Conservation (phyloP, 2,329 filamentous ascomycete genomes). For the Talaromyces sp. region DNA sequence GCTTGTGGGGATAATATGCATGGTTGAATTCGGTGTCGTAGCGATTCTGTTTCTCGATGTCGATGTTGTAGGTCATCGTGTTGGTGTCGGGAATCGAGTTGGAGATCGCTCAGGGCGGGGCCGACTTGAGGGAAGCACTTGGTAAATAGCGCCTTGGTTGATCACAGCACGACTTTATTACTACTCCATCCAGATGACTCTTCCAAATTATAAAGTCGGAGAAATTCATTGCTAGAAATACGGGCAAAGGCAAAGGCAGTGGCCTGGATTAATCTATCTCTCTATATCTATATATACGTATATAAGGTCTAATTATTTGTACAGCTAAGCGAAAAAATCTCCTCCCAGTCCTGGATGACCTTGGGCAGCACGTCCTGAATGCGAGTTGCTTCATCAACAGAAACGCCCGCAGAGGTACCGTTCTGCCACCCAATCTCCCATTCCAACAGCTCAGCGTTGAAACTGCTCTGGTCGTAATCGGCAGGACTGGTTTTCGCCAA, state of each 20-base stretch:
- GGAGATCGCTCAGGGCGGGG: neutral
- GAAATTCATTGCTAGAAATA: too few relatives aligned
- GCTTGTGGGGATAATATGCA: neutral
- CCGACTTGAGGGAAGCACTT: neutral
- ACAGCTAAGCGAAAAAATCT: neutral
- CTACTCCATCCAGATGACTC: too few relatives aligned
- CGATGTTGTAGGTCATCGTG: neutral
- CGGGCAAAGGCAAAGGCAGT: neutral
- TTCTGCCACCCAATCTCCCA: slow-evolving; percentile 17
- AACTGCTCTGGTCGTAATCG: slow-evolving; percentile 16
- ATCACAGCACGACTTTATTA: neutral
- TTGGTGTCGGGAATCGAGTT: neutral
- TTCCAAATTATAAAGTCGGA: too few relatives aligned
- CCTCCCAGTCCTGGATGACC: neutral
- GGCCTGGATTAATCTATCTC: neutral
- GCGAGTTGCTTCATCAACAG: neutral
- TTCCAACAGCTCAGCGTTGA: slow-evolving; percentile 12
- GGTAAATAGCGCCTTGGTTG: neutral
- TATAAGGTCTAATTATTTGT: neutral
- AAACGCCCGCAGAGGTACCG: neutral
- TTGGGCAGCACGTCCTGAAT: neutral
- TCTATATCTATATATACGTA: neutral
- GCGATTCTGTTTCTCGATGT: neutral
- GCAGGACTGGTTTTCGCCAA: slow-evolving; percentile 15
- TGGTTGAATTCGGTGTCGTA: neutral